Evolutionary conservation across 2,329 filamentous ascomycete genomes (phyloP).

Genomic region (Tolypocladium inflatum): DNA sequence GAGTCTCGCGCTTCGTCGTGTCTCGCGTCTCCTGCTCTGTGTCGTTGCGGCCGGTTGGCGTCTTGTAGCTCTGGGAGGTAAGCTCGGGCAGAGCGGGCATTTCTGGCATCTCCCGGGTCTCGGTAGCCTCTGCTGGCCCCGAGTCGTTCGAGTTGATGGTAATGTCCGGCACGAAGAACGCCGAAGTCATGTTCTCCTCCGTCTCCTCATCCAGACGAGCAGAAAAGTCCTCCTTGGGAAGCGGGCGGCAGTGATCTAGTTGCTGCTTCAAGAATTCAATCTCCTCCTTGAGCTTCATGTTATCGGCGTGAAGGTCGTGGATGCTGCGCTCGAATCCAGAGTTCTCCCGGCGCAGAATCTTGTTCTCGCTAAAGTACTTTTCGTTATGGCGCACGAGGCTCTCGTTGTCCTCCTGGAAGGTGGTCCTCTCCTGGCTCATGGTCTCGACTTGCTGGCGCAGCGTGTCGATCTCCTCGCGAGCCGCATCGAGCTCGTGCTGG

Average conservation of each 20-base stretch:
- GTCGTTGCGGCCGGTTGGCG: conserved; percentile 16
- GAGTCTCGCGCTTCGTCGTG: conserved; percentile 16
- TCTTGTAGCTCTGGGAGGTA: conserved; percentile 21
- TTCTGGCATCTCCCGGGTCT: conserved; percentile 20
- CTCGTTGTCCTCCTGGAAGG: conserved; percentile 40
- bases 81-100: conserved; percentile 17
- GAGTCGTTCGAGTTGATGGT: conserved; percentile 36
- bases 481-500: conserved; percentile 31
- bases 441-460: conserved; percentile 27
- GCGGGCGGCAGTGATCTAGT: conserved; percentile 30
- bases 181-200: conserved; percentile 49
- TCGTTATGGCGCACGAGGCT: conserved; percentile 46
- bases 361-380: conserved; percentile 44
- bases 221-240: conserved; percentile 25
- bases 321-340: conserved; percentile 35
- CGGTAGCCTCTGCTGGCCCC: conserved; percentile 18
- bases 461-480: conserved; percentile 29
- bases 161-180: conserved; percentile 49
- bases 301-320: conserved; percentile 35
- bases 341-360: conserved; percentile 37
- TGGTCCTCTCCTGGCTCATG: conserved; percentile 32
- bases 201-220: conserved; percentile 24
- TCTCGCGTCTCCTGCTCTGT: conserved; percentile 17
- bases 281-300: conserved; percentile 37
- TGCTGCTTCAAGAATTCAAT: conserved; percentile 35